These are phyloP conservation scores for Trifolium repens DNA, from an alignment of 306 rosid species.

Conservation along the genomic window DNA sequence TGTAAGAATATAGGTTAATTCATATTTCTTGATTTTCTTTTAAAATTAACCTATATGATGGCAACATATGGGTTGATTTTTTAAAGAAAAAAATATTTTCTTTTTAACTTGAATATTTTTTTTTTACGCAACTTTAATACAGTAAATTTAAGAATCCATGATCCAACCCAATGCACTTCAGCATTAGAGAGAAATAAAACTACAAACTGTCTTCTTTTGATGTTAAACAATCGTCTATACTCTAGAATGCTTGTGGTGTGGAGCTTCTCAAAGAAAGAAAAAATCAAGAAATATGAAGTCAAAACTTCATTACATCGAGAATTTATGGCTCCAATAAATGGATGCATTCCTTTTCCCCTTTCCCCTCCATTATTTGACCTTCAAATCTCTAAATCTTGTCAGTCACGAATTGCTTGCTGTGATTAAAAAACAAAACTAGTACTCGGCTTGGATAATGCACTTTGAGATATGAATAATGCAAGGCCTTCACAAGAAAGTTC, in stretches of 20 bases:
- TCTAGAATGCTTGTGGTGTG: not conserved
- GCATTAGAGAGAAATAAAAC: not conserved
- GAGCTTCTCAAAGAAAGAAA: not conserved
- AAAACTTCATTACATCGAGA: not conserved
- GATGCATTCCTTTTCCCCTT: constrained; percentile 2
- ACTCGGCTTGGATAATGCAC: constrained; percentile 34
- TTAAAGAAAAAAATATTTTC: no score
- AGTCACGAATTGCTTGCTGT: constrained; percentile 30
- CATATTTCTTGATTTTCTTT: no score
- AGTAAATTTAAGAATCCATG: not conserved
- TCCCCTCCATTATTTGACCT: constrained; percentile 17
- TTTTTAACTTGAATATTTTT: no score
- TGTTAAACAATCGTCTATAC: not conserved
- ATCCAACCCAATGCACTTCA: not conserved
- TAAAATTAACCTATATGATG: no score
- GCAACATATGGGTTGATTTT: no score
- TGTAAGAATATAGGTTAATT: no score
- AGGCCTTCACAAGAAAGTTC: constrained; percentile 36
- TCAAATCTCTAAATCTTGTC: constrained; percentile 27
- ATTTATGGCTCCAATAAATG: not conserved
- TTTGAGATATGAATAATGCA: constrained; percentile 18
- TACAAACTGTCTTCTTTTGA: not conserved
- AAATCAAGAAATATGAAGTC: not conserved
- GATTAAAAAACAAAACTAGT: constrained; percentile 25
- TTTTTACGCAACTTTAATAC: no score